Evolutionary conservation across 2,329 filamentous ascomycete genomes (phyloP).

Genomic region (Graphiopsis chlorocephala): DNA sequence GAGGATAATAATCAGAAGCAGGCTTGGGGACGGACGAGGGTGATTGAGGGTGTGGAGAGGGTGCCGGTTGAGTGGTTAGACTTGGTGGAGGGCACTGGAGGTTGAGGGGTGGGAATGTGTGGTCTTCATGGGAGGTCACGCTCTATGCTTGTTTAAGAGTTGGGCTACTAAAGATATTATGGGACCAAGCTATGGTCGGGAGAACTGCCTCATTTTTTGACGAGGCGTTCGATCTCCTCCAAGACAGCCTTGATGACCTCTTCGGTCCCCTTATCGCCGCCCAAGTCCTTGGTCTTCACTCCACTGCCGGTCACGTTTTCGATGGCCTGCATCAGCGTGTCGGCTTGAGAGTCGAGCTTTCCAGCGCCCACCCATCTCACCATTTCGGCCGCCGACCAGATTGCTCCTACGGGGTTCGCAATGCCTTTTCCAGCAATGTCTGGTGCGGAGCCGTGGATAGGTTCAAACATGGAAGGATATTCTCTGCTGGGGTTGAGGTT

Average conservation of each 20-base stretch:
- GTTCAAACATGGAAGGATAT: constrained; percentile 62
- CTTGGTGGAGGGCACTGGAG: constrained; percentile 1
- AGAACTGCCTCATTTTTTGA: constrained; percentile 20
- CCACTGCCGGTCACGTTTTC: constrained; percentile 59
- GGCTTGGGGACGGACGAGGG: constrained; percentile 35
- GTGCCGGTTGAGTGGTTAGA: constrained; percentile 18
- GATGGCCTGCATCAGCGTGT: constrained; percentile 56
- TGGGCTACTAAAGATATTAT: background rate
- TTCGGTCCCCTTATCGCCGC: constrained; percentile 56
- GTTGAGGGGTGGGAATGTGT: background rate
- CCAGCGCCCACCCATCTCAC: constrained; percentile 58
- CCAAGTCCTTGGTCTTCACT: constrained; percentile 59
- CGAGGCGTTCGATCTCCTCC: constrained; percentile 48
- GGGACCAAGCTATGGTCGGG: background rate
- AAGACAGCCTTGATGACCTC: constrained; percentile 59
- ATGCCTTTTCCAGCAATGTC: constrained; percentile 64
- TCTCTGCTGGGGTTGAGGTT: constrained; percentile 64
- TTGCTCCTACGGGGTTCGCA: constrained; percentile 63
- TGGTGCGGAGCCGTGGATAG: constrained; percentile 62
- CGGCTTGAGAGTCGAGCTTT: constrained; percentile 52
- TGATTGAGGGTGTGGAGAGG: constrained; percentile 35
- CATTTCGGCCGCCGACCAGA: constrained; percentile 70
- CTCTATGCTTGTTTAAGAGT: background rate
- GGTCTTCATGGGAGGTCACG: background rate
- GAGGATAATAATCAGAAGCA: constrained; percentile 23